These are phyloP conservation scores for Flagelloscypha sp. DNA, from an alignment of 768 basidiomycete species.

Conservation along the genomic window DNA sequence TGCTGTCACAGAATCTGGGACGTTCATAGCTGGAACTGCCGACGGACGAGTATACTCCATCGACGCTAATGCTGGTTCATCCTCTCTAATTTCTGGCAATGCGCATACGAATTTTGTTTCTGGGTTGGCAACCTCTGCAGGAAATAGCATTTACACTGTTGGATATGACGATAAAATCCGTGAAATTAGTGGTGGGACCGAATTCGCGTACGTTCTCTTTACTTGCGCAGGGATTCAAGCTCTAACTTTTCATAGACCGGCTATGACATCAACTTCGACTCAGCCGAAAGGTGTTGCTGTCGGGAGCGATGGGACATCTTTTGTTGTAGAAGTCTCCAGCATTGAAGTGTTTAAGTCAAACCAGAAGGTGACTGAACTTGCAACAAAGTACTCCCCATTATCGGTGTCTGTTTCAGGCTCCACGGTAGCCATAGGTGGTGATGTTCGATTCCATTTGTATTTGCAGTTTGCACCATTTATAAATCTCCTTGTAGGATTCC, in stretches of 20 bases:
- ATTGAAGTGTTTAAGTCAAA: constrained; percentile 65
- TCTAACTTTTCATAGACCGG: constrained; percentile 29
- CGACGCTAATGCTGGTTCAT: constrained; percentile 38
- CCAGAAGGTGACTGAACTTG: constrained; percentile 54
- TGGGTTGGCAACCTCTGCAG: constrained; percentile 42
- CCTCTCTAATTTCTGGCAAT: constrained; percentile 43
- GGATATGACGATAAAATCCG: constrained; percentile 78
- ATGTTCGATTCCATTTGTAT: constrained; percentile 36
- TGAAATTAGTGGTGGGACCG: constrained; percentile 42
- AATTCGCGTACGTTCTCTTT: constrained; percentile 40
- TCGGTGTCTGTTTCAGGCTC: constrained; percentile 45
- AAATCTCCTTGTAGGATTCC: constrained; percentile 41
- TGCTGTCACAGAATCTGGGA: constrained; percentile 33
- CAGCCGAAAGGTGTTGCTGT: constrained; percentile 66
- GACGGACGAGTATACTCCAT: constrained; percentile 72
- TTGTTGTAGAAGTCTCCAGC: constrained; percentile 47
- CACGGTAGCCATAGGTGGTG: constrained; percentile 65
- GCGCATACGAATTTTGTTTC: constrained; percentile 68
- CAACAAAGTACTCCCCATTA: constrained; percentile 44
- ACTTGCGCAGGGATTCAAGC: constrained; percentile 1
- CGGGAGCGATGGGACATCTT: constrained; percentile 52
- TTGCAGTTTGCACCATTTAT: constrained; percentile 4
- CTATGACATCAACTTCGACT: constrained; percentile 41
- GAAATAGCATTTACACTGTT: constrained; percentile 51
- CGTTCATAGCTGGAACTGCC: constrained; percentile 74